Conservation (phyloP, 1,284 basidiomycete genomes). For the Leccinum variabile region DNA sequence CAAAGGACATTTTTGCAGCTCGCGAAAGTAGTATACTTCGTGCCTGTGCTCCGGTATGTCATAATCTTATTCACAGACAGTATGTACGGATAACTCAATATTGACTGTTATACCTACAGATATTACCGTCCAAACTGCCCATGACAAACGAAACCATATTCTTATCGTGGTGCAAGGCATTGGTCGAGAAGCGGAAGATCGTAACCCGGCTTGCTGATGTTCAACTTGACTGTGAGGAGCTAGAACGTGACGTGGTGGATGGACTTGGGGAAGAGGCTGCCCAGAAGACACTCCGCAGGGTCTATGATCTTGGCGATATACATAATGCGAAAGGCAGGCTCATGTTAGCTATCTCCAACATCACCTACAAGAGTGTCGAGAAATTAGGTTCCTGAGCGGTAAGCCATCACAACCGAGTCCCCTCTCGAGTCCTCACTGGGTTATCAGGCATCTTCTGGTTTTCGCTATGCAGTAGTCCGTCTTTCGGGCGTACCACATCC, state of each 20-base stretch:
- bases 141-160: neutral
- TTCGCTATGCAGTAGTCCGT: no score
- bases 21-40: neutral
- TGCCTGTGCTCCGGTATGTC: slow-evolving; percentile 2
- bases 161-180: neutral
- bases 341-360: no score
- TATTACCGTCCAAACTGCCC: neutral
- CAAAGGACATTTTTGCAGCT: neutral
- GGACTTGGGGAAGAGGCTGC: slow-evolving; percentile 4
- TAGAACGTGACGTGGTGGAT: slow-evolving; percentile 1
- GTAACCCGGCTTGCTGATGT: slow-evolving; percentile 2
- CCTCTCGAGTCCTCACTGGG: no score
- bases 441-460: no score
- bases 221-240: slow-evolving; percentile 6
- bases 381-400: neutral
- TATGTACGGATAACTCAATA: neutral
- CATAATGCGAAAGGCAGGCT: no score
- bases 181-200: neutral
- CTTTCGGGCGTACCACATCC: no score
- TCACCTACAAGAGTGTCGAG: neutral
- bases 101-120: neutral
- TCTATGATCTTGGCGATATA: no score
- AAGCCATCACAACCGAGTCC: no score
- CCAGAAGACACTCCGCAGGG: no score
- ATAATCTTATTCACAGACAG: no score